Conservation (phyloP, 176 grass and related monocot species). For the Triticum timopheevii region DNA sequence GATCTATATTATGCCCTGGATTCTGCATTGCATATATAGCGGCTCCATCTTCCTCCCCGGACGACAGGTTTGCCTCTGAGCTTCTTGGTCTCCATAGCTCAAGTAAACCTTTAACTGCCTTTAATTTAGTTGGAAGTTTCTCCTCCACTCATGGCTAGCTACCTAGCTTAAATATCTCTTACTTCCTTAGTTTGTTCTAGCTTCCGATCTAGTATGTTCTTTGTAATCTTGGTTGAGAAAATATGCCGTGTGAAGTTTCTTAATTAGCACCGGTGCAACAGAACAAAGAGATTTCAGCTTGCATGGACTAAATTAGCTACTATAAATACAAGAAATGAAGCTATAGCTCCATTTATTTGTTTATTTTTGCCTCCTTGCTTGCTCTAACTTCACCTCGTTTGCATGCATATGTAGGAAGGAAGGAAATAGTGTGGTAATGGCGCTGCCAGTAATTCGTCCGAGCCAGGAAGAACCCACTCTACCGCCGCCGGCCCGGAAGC, state of each 20-base stretch:
- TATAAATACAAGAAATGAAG: too few relatives aligned
- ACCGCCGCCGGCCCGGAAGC: not conserved
- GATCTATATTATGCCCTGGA: not conserved
- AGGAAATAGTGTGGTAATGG: not conserved
- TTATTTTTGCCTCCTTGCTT: not conserved
- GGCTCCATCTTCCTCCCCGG: not conserved
- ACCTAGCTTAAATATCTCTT: not conserved
- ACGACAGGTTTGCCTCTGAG: not conserved
- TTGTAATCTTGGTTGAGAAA: too few relatives aligned
- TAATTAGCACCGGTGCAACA: not conserved
- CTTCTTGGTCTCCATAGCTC: not conserved
- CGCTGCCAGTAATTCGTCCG: not conserved
- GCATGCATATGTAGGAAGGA: not conserved
- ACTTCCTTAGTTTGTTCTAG: too few relatives aligned
- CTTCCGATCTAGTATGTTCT: too few relatives aligned
- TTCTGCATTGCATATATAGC: conserved; percentile 5
- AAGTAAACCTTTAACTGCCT: not conserved
- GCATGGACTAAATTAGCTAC: not conserved
- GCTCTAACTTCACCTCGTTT: not conserved
- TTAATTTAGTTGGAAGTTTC: not conserved
- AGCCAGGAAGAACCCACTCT: not conserved
- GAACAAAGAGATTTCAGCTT: not conserved
- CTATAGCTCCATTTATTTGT: not conserved
- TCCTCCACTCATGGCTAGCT: not conserved
- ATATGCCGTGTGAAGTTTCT: too few relatives aligned